Percentiles rank a stretch among this genome's conserved stretches.
phyloP scores from a whole-genome alignment of 352 stramenopile species.

The Phytopythium sindhum region DNA sequence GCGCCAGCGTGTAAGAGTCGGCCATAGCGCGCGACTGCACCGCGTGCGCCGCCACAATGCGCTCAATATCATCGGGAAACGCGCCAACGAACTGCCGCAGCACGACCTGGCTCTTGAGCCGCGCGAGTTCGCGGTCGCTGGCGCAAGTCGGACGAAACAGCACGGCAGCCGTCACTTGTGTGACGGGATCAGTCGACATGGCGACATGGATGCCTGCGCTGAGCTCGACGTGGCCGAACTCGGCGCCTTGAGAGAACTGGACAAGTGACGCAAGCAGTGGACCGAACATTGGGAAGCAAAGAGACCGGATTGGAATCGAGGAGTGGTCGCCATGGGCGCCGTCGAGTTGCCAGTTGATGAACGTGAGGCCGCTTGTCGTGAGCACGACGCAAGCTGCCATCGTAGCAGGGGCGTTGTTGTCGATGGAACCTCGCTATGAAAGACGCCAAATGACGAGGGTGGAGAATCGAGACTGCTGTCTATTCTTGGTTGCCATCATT shows the following conservation, averaged over 20 bases:
- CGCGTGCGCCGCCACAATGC: constrained; percentile 23
- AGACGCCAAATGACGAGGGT: no score
- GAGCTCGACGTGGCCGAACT: constrained; percentile 35
- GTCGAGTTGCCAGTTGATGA: constrained; percentile 47
- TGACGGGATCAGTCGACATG: constrained; percentile 27
- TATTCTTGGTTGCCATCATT: no score
- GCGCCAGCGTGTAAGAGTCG: constrained; percentile 51
- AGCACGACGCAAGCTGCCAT: constrained; percentile 40
- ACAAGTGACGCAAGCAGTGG: constrained; percentile 57
- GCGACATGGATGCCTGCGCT: constrained; percentile 33
- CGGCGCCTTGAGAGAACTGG: constrained; percentile 40
- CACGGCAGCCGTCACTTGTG: constrained; percentile 39
- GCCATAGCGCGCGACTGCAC: constrained; percentile 31
- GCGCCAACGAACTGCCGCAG: constrained; percentile 34
- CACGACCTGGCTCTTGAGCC: constrained; percentile 41
- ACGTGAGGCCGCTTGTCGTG: constrained; percentile 39
- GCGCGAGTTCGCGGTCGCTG: constrained; percentile 18
- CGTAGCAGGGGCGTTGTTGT: background rate
- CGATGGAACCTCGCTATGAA: no score
- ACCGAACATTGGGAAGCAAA: constrained; percentile 36
- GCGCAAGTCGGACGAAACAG: constrained; percentile 15
- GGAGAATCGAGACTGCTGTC: no score
- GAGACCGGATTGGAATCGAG: constrained; percentile 12
- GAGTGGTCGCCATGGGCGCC: background rate
- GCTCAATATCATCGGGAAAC: constrained; percentile 26